Conservation (phyloP, 345 rosid species). For the Salix viminalis region DNA sequence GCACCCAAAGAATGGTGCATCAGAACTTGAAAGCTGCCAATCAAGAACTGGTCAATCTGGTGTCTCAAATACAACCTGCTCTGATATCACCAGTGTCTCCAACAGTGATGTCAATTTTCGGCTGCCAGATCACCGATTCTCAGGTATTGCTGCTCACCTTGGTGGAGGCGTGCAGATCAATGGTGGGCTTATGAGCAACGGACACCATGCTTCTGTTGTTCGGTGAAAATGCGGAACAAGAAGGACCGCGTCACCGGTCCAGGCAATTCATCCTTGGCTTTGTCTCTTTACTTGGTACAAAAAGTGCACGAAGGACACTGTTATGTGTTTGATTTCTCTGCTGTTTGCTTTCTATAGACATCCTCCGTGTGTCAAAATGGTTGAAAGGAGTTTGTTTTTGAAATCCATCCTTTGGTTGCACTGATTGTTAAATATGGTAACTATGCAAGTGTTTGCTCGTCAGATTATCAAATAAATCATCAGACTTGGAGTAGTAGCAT, state of each 20-base stretch:
- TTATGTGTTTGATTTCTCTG: neutral
- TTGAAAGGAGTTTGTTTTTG: neutral
- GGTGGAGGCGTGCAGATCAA: constrained; percentile 15
- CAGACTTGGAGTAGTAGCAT: neutral
- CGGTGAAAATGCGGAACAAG: constrained; percentile 21
- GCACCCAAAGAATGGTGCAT: neutral
- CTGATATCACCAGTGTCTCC: constrained; percentile 18
- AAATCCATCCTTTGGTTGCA: neutral
- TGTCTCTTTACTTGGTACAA: constrained; percentile 5
- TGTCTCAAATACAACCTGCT: constrained; percentile 18
- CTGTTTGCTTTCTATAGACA: neutral
- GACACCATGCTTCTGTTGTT: constrained; percentile 31
- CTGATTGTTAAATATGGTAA: neutral
- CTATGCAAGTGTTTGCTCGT: neutral
- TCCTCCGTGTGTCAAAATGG: neutral
- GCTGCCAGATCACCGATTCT: constrained; percentile 17
- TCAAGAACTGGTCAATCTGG: constrained; percentile 7
- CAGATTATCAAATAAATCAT: neutral
- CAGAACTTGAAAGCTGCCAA: constrained; percentile 6
- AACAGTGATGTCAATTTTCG: constrained; percentile 5
- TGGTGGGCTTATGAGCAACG: constrained; percentile 13
- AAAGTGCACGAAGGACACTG: neutral
- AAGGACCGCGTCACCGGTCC: constrained; percentile 6
- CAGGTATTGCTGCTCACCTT: constrained; percentile 12
- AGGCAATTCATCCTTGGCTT: constrained; percentile 78